Base-by-base conservation (phyloP, 176 grass and related monocot genomes). In the Oryza rufipogon region DNA sequence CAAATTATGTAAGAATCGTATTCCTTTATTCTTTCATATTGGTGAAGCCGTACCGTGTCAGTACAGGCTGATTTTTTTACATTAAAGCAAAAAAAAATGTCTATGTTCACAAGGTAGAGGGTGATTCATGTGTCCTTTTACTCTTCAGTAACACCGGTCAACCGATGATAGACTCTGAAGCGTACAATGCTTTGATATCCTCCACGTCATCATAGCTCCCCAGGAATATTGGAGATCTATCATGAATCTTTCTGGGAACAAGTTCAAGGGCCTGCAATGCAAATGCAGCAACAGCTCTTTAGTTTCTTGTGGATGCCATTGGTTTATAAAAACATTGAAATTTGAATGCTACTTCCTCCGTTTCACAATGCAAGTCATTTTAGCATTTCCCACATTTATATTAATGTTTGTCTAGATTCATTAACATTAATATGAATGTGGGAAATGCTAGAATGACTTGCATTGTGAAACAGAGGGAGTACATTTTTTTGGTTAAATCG, bases 131-230 rank as follows among this genome's bases (percentile, higher is more conserved):
- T 70, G 3, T 38, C 51, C 4, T 58, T 58, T 63, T 63, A 23
- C 58, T 63, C 58, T 66, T 26, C 71, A 42, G 34, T 19, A 19
- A 66, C 66, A 26, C 11, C 19, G 42, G 78, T 80, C 81, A 92
- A 85, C 74, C 41, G 19, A 38, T 73, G 74, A 20, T 70, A 69
- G 78, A 63, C 68, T 89, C 83, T 11, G 85, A 91, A 83, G 93
- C 91, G 45, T 99, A 99, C 34, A 99, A 80, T 73, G 84, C 82
- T 80, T 92, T 99, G 48, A 99, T 82, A 42, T 96, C 91, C 75
- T 99, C 97, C 9, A 99, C 93, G 23, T 99, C 93, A 67, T 92
- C 91, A 32, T 92, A 94, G 84, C 97, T 99, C 44, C 97, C 97
- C 4, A 99, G 87, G 88, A 99, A 99, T 82, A 99, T 65, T 22